Percentiles rank a stretch among this genome's conserved stretches.
phyloP scores from a whole-genome alignment of 163 green algal species.

The Smithsoniella earleae region DNA sequence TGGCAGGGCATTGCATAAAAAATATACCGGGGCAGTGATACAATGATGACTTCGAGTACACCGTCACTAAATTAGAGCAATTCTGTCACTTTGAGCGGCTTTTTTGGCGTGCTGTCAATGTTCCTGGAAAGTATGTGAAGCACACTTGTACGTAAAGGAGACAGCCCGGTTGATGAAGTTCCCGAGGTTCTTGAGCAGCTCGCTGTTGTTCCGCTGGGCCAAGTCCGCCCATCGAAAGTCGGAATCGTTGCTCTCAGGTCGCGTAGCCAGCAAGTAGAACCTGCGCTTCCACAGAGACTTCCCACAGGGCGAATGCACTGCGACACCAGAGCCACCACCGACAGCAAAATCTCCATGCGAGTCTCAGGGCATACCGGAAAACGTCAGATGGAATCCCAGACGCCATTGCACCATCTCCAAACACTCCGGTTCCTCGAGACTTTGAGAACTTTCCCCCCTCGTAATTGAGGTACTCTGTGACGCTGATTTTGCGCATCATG shows the following conservation, averaged over 20 bases:
- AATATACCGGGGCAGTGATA: not conserved
- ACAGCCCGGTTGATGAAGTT: conserved; percentile 80
- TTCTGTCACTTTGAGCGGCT: too few relatives aligned
- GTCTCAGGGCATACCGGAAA: conserved; percentile 30
- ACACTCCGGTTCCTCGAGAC: conserved; percentile 80
- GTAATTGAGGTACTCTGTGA: conserved; percentile 98
- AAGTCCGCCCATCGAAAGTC: conserved; percentile 91
- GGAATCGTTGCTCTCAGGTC: conserved; percentile 78
- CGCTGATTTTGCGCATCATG: conserved; percentile 87
- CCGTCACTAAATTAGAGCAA: too few relatives aligned
- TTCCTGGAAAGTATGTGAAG: not conserved
- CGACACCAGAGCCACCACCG: not conserved
- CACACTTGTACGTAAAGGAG: conserved; percentile 28
- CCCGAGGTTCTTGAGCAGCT: conserved; percentile 93
- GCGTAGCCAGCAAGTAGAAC: conserved; percentile 88
- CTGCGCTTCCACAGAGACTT: conserved; percentile 63
- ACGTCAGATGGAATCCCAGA: conserved; percentile 84
- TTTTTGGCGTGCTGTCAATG: too few relatives aligned
- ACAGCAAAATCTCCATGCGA: too few relatives aligned
- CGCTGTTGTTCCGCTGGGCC: conserved; percentile 72
- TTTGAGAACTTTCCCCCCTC: conserved; percentile 96
- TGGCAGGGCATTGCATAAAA: not conserved
- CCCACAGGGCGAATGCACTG: not conserved
- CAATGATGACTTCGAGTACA: too few relatives aligned
- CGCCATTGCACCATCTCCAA: conserved; percentile 84